phyloP scores from a whole-genome alignment of 108 stramenopile genomes.

The Asterionellopsis glacialis region DNA sequence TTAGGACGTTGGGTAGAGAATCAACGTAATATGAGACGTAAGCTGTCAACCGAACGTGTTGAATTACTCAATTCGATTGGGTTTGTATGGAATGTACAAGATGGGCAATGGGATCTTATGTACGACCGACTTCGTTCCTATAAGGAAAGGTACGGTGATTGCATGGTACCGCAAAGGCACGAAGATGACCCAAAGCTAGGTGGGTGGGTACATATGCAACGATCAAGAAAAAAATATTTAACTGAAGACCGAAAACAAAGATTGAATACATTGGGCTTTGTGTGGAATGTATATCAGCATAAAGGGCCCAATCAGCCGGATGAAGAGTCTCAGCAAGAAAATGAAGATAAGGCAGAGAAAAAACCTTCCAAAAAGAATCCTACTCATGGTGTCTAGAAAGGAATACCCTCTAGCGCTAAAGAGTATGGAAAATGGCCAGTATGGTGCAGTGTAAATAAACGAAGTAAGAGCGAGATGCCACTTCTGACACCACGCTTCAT shows the following conservation, averaged over 20 bases:
- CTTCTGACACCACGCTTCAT: too few species aligned
- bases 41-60: not conserved
- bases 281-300: slow-evolving; percentile 27
- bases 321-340: too few species aligned
- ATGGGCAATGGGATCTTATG: slow-evolving; percentile 36
- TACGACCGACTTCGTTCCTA: slow-evolving; percentile 30
- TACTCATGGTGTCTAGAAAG: too few species aligned
- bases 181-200: slow-evolving; percentile 40
- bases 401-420: too few species aligned
- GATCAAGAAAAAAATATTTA: slow-evolving; percentile 33
- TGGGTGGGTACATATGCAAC: slow-evolving; percentile 61
- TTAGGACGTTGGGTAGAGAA: slow-evolving; percentile 37
- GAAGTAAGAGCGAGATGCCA: too few species aligned
- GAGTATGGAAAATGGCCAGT: too few species aligned
- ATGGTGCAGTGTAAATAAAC: too few species aligned
- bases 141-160: slow-evolving; percentile 34
- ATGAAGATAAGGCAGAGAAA: too few species aligned
- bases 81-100: slow-evolving; percentile 15
- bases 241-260: slow-evolving; percentile 34
- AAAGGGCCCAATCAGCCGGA: too few species aligned
- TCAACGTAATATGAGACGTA: slow-evolving; percentile 13
- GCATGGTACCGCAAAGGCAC: slow-evolving; percentile 52
- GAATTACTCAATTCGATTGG: slow-evolving; percentile 5
- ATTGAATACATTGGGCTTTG: slow-evolving; percentile 42
- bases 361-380: too few species aligned